A percentile compares a stretch with the other conserved stretches of the same genome.
Evolutionary conservation across 2,329 filamentous ascomycete genomes (phyloP).

Genomic region (Diaporthe sp.): DNA sequence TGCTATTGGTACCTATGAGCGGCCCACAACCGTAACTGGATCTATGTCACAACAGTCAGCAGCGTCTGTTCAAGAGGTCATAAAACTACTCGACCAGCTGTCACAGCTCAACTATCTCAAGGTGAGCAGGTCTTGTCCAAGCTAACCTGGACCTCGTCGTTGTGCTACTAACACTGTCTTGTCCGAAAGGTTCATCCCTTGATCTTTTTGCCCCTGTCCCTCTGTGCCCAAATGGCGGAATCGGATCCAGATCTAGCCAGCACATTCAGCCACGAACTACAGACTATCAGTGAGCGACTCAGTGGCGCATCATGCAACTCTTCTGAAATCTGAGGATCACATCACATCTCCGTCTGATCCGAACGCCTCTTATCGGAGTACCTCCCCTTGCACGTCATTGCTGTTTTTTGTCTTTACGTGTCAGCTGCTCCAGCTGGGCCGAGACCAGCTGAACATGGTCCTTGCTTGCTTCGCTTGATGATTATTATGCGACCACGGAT

Average conservation of each 20-base stretch:
- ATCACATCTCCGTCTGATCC: background rate
- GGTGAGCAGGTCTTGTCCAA: background rate
- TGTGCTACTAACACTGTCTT: background rate
- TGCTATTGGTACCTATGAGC: background rate
- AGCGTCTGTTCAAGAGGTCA: background rate
- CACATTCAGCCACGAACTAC: background rate
- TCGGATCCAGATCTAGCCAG: background rate
- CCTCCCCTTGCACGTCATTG: background rate
- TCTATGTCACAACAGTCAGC: background rate
- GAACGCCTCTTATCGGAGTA: too few relatives aligned
- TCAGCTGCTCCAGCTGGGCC: background rate
- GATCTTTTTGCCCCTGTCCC: background rate
- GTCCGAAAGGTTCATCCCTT: background rate
- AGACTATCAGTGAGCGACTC: conserved; percentile 11
- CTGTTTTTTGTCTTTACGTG: background rate
- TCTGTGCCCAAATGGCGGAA: conserved; percentile 2
- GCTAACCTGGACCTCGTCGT: background rate
- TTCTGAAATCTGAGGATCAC: background rate
- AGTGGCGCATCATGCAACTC: background rate
- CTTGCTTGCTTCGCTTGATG: too few relatives aligned
- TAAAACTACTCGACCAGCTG: conserved; percentile 1
- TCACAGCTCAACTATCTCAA: conserved; percentile 3
- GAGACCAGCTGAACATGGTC: background rate
- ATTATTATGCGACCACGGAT: background rate
- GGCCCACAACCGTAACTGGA: background rate